Conservation (phyloP, 2,329 filamentous ascomycete genomes). For the Colletotrichum coccodes region DNA sequence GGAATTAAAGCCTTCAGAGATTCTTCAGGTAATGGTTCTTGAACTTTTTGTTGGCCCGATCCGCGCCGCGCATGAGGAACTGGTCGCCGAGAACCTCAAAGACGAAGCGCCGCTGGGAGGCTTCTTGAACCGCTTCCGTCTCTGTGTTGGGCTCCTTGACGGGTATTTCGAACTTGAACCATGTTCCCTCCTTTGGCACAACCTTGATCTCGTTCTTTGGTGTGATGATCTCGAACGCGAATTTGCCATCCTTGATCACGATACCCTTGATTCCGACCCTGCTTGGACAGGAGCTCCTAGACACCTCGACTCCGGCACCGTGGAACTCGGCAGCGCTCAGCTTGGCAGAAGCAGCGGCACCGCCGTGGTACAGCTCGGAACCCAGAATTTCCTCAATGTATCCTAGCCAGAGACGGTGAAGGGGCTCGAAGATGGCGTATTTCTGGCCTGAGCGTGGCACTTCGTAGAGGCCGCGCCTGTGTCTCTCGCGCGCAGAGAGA, state of each 20-base stretch:
- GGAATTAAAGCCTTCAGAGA: constrained; percentile 62
- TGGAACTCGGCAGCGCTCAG: constrained; percentile 90
- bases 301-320: constrained; percentile 84
- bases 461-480: constrained; percentile 77
- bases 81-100: constrained; percentile 92
- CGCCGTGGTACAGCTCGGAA: constrained; percentile 64
- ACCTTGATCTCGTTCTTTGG: constrained; percentile 75
- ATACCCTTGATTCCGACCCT: constrained; percentile 88
- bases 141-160: constrained; percentile 36
- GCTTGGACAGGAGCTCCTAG: constrained; percentile 81
- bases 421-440: constrained; percentile 80
- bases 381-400: constrained; percentile 88
- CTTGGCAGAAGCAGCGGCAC: constrained; percentile 73
- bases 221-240: constrained; percentile 87
- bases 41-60: constrained; percentile 91
- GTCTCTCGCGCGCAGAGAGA: constrained; percentile 82
- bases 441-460: constrained; percentile 75
- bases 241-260: constrained; percentile 88
- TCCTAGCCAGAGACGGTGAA: constrained; percentile 83
- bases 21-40: constrained; percentile 83
- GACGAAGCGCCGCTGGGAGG: constrained; percentile 60
- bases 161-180: constrained; percentile 82
- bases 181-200: constrained; percentile 89
- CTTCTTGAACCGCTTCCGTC: constrained; percentile 11
- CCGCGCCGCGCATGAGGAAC: constrained; percentile 83